Conservation (phyloP, 2,329 filamentous ascomycete species). For the Pleomassaria siparia region DNA sequence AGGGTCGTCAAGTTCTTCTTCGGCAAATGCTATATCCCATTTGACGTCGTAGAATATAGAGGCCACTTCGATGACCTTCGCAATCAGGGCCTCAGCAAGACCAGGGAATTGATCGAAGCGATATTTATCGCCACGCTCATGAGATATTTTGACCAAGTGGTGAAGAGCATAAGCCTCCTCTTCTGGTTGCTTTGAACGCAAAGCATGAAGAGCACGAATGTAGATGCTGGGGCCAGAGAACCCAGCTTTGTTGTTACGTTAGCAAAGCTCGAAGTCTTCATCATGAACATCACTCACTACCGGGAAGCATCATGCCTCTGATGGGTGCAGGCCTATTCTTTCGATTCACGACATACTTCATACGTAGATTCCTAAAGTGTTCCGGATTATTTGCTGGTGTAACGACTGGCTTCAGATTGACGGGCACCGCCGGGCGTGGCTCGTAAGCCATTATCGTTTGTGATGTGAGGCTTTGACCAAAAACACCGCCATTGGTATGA, state of each 20-base stretch:
- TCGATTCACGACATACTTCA: conserved; percentile 52
- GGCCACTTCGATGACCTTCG: conserved; percentile 78
- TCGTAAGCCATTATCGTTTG: conserved; percentile 69
- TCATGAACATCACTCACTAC: conserved; percentile 54
- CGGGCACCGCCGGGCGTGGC: conserved; percentile 61
- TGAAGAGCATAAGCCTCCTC: conserved; percentile 94
- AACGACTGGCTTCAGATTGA: conserved; percentile 71
- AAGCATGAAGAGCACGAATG: conserved; percentile 78
- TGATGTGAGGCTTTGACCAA: conserved; percentile 47
- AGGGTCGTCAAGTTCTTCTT: conserved; percentile 47
- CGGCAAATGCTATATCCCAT: conserved; percentile 74
- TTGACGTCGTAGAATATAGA: conserved; percentile 78
- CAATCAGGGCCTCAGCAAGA: conserved; percentile 82
- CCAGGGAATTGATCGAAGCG: conserved; percentile 90
- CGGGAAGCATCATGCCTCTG: conserved; percentile 61
- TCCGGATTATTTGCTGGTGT: conserved; percentile 74
- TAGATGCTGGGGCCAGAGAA: conserved; percentile 88
- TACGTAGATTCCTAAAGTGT: conserved; percentile 63
- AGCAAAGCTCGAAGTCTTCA: conserved; percentile 11
- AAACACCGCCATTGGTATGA: conserved; percentile 38
- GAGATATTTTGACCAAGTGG: conserved; percentile 93
- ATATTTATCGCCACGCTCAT: conserved; percentile 92
- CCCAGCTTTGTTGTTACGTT: conserved; percentile 40
- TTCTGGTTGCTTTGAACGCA: conserved; percentile 75
- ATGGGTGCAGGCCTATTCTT: conserved; percentile 43